Conservation (phyloP, 257 asterid genomes). For the Salvia rosmarinus region DNA sequence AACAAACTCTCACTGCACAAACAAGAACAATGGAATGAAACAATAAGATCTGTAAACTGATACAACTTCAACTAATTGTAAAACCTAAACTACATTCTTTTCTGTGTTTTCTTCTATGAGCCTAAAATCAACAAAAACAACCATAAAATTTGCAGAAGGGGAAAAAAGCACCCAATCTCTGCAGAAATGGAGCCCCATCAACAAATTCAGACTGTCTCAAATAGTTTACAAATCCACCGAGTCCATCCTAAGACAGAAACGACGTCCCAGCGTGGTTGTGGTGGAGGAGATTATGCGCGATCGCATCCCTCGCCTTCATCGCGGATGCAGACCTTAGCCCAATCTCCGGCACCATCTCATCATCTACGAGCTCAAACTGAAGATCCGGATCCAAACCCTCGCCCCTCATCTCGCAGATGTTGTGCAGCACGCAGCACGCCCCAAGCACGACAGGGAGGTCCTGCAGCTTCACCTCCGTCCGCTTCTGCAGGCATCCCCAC, state of each 20-base stretch:
- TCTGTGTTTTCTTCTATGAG: conserved; percentile 16
- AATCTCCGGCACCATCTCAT: conserved; percentile 77
- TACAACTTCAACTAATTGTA: conserved; percentile 22
- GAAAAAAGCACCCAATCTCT: background rate
- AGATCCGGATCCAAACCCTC: conserved; percentile 60
- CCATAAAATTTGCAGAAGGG: conserved; percentile 20
- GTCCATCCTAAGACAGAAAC: too few relatives aligned
- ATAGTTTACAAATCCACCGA: too few relatives aligned
- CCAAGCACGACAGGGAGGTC: conserved; percentile 90
- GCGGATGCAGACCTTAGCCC: conserved; percentile 70
- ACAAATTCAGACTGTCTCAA: conserved; percentile 12
- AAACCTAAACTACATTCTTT: conserved; percentile 7
- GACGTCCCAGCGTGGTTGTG: conserved; percentile 93
- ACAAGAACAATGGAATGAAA: background rate
- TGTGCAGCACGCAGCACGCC: conserved; percentile 93
- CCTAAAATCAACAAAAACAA: conserved; percentile 25
- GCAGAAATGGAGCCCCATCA: background rate
- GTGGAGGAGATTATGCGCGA: conserved; percentile 88
- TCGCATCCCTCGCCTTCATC: conserved; percentile 67
- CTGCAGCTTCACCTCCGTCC: conserved; percentile 88
- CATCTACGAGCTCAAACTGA: conserved; percentile 71
- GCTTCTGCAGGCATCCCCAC: conserved; percentile 88
- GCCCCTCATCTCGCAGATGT: conserved; percentile 78
- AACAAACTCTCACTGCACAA: too few relatives aligned
- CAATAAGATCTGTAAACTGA: conserved; percentile 9